A percentile compares a stretch with the other conserved stretches of the same genome.
Conservation (phyloP, 2,329 filamentous ascomycete genomes). For the Penicillium sp. region DNA sequence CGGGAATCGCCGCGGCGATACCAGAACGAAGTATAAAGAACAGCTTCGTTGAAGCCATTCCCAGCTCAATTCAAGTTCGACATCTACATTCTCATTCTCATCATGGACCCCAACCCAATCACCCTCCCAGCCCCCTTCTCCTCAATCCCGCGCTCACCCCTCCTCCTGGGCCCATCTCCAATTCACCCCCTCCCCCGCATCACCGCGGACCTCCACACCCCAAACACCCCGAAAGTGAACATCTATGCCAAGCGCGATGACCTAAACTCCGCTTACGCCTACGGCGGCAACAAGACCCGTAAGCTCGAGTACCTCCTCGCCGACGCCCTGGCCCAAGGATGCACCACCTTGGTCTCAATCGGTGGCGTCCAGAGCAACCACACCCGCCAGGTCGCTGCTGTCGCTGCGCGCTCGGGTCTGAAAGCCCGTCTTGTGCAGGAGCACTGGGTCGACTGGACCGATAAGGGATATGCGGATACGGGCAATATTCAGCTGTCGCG, state of each 20-base stretch:
- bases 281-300: constrained; percentile 69
- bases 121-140: constrained; percentile 63
- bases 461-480: constrained; percentile 62
- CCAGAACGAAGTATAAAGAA: too few relatives aligned
- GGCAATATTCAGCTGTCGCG: constrained; percentile 72
- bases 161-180: constrained; percentile 69
- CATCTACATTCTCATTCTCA: not conserved
- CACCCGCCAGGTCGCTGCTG: constrained; percentile 67
- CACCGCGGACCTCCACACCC: constrained; percentile 53
- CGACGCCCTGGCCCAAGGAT: constrained; percentile 59
- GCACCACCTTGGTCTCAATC: constrained; percentile 66
- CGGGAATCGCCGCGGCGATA: constrained; percentile 1
- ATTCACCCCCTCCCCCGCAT: constrained; percentile 69
- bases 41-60: too few relatives aligned
- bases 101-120: constrained; percentile 8
- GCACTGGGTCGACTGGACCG: constrained; percentile 67
- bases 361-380: constrained; percentile 72
- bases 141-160: constrained; percentile 61
- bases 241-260: constrained; percentile 75
- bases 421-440: constrained; percentile 60
- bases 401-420: constrained; percentile 61
- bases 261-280: constrained; percentile 68
- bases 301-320: constrained; percentile 71
- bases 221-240: constrained; percentile 50
- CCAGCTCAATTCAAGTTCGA: too few relatives aligned